A percentile compares a stretch with the other conserved stretches of the same genome.
Conservation (phyloP, 805 yeast species). For the Starmerella gropengiesseri region DNA sequence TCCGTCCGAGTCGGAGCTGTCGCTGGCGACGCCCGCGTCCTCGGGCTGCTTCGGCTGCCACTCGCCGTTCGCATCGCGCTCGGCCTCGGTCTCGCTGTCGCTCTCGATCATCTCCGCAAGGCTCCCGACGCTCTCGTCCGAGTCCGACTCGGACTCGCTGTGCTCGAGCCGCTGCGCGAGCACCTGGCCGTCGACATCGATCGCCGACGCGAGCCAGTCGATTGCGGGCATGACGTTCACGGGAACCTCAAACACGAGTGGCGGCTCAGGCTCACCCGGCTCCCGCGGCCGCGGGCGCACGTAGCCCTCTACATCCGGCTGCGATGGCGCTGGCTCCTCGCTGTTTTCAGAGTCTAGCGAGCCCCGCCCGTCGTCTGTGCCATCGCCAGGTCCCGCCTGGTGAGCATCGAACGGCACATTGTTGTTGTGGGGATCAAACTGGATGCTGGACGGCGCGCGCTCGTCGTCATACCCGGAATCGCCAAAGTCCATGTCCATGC, state of each 20-base stretch:
- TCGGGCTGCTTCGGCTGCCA: not conserved
- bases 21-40: not conserved
- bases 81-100: constrained; percentile 14
- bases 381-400: no score
- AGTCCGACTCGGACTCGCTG: constrained; percentile 16
- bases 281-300: constrained; percentile 15
- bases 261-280: constrained; percentile 13
- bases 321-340: not conserved
- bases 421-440: no score
- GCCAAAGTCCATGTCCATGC: no score
- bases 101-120: constrained; percentile 19
- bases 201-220: constrained; percentile 11
- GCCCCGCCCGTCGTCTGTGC: no score
- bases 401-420: no score
- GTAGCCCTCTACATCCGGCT: not conserved
- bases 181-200: constrained; percentile 7
- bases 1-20: not conserved
- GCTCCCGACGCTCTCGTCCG: constrained; percentile 19
- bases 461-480: no score
- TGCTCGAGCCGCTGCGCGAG: constrained; percentile 16
- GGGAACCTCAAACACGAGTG: constrained; percentile 13
- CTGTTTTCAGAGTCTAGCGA: constrained; percentile 3
- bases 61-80: constrained; percentile 6
- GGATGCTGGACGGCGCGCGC: no score
- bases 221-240: constrained; percentile 14